Evolutionary conservation across 805 yeast genomes (phyloP).

Genomic region (Yarrowia yakushimensis): DNA sequence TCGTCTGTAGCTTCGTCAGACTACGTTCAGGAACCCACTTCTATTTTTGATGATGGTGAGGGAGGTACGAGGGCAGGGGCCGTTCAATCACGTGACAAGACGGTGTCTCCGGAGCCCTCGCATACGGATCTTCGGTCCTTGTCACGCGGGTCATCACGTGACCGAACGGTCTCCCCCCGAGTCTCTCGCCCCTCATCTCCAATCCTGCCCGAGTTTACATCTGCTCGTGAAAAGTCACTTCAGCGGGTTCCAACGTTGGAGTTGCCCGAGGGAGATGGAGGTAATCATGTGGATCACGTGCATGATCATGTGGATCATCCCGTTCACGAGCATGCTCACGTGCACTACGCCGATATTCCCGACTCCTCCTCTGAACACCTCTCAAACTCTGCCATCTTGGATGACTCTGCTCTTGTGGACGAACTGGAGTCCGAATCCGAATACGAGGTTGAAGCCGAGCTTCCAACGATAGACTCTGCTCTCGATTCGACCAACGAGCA

Average conservation of each 20-base stretch:
- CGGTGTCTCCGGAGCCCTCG: background rate
- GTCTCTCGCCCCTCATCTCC: background rate
- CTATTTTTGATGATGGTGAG: background rate
- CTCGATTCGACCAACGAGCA: background rate
- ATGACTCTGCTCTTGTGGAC: too few relatives aligned
- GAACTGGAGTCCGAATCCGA: background rate
- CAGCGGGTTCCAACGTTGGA: background rate
- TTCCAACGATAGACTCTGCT: background rate
- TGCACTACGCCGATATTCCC: too few relatives aligned
- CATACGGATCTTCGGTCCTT: background rate
- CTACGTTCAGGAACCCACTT: background rate
- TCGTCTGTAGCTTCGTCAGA: background rate
- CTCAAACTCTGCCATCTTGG: too few relatives aligned
- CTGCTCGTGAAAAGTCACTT: background rate
- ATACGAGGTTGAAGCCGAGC: background rate
- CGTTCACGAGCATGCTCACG: too few relatives aligned
- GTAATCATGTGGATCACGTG: background rate
- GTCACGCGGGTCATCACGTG: background rate
- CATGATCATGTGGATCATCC: background rate
- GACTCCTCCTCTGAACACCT: too few relatives aligned
- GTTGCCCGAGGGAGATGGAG: constrained; percentile 4
- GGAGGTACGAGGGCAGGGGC: background rate
- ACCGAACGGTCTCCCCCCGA: background rate
- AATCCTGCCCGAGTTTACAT: background rate
- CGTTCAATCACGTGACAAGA: background rate